Base-by-base conservation (phyloP, 106 monocot species). In the Agapanthus africanus region DNA sequence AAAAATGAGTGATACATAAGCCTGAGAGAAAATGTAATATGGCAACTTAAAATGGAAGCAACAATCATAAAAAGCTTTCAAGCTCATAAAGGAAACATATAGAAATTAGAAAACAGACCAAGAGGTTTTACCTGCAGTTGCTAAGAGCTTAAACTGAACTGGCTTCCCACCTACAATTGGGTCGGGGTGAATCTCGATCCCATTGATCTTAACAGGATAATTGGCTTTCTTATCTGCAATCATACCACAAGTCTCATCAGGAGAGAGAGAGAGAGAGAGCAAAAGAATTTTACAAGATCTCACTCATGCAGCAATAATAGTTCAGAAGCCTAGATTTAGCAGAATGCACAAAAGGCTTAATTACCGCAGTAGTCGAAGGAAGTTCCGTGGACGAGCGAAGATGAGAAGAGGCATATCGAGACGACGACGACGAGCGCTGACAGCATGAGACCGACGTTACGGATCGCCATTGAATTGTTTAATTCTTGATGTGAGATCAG, bases 221-320 rank as follows among this genome's bases (percentile, higher is more conserved):
- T 64, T 64, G 7, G 39, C 39, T 22, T 23, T 64, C 22, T 64
- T 64, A 39, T 64, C 64, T 64, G 64, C 60, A 61, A 61, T 35
- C 35, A 61, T 31, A 31, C 16, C 35, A 61, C 60, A 35, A 61
- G 34, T 34, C 35, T 35, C 3, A 35, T 61, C 1, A 61, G 60
- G 14, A 31, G 32, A 11, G 30, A 30, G 4, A 30, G 18, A 61
- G 35, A 3, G 35, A 61, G 22, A 34, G 5, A 16, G 1, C 8
- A 34, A 61, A 15, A 35, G 19, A 61, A 1, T 35, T 34, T 35
- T 18, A 1, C 4, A 56, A 56, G 26, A 56, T 28, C 28, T 28
- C 11, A 28, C 26, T 56, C 56, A 56, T 26, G 9, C 11, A 30
- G 11, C 25, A 56, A 28, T 27, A 56, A 56, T 4, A 56, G 44